These are phyloP conservation scores for Cystofilobasidium macerans DNA, from an alignment of 768 basidiomycete genomes.

Conservation along the genomic window DNA sequence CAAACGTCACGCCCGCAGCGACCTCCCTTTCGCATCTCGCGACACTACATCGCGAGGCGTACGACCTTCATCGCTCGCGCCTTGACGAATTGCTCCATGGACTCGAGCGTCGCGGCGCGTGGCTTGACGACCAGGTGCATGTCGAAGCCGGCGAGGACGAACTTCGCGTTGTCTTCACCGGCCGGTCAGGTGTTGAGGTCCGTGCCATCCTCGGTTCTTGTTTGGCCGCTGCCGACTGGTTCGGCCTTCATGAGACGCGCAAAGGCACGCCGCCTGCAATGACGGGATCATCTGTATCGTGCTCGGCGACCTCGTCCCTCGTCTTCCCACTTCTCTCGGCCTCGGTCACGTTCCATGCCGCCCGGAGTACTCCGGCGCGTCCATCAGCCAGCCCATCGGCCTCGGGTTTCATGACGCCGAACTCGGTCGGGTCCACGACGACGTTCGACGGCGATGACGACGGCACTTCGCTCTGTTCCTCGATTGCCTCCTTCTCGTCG, in stretches of 20 bases:
- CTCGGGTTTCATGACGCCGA: background rate
- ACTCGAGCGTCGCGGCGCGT: constrained; percentile 7
- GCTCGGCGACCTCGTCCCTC: background rate
- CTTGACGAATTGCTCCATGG: background rate
- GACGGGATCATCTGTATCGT: no score
- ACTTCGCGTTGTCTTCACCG: background rate
- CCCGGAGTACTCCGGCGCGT: background rate
- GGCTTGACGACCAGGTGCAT: background rate
- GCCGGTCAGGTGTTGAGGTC: background rate
- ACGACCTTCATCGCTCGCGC: background rate
- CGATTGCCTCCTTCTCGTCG: constrained; percentile 3
- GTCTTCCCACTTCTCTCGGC: constrained; percentile 2
- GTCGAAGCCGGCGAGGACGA: background rate
- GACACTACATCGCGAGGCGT: background rate
- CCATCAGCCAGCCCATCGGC: no score
- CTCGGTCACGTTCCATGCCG: background rate
- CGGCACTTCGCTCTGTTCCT: background rate
- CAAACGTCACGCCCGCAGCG: background rate
- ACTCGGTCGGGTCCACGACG: background rate
- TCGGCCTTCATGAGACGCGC: background rate
- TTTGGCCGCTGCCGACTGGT: background rate
- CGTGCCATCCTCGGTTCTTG: background rate
- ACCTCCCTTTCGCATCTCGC: constrained; percentile 9
- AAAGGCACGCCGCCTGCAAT: background rate
- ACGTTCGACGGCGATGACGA: no score